phyloP scores from a whole-genome alignment of 345 rosid species.

The Camelina sativa region DNA sequence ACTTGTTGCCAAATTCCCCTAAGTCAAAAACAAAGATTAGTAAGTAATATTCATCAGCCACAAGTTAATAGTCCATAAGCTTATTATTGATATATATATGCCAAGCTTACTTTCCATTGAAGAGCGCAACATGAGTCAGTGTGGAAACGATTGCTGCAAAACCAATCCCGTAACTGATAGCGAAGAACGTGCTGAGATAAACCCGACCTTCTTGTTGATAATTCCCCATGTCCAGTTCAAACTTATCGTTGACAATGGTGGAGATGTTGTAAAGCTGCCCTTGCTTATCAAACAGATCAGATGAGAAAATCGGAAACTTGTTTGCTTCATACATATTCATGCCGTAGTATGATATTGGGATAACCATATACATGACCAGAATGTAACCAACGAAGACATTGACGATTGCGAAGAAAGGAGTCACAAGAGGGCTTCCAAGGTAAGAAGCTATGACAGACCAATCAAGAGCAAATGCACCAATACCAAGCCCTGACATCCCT shows the following conservation, averaged over 20 bases:
- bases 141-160: constrained; percentile 62
- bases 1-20: constrained; percentile 57
- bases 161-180: constrained; percentile 64
- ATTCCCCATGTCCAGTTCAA: constrained; percentile 51
- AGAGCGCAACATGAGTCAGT: constrained; percentile 57
- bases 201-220: constrained; percentile 52
- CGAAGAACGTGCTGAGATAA: constrained; percentile 56
- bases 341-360: constrained; percentile 56
- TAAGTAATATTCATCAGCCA: neutral
- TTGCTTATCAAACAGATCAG: constrained; percentile 50
- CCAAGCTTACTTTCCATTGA: constrained; percentile 61
- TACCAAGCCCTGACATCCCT: constrained; percentile 61
- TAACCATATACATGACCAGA: constrained; percentile 44
- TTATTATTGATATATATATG: neutral
- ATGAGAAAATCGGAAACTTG: constrained; percentile 61
- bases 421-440: constrained; percentile 65
- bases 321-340: constrained; percentile 48
- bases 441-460: constrained; percentile 63
- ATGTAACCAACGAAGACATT: constrained; percentile 55
- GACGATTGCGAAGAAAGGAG: constrained; percentile 58
- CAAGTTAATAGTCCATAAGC: neutral
- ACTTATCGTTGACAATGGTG: constrained; percentile 56
- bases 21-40: neutral
- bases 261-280: constrained; percentile 55
- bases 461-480: constrained; percentile 59